Conservation (phyloP, 2,329 filamentous ascomycete species). For the Chaetomium globosum region DNA sequence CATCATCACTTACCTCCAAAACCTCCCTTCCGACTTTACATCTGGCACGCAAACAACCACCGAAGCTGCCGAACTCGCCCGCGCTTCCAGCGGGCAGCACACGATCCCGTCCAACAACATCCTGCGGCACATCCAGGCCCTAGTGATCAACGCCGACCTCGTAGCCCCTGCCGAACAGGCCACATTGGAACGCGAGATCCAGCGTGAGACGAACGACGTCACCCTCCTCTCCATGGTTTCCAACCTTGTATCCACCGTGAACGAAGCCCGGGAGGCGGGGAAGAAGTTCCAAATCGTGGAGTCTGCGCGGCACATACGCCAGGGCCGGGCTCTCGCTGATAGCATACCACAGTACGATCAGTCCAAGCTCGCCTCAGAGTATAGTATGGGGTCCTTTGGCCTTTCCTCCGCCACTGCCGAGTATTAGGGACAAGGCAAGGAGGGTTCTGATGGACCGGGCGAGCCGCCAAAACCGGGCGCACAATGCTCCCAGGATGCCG, state of each 20-base stretch:
- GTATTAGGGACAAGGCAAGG: not conserved
- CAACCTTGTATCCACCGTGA: slow-evolving; percentile 71
- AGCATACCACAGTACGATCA: slow-evolving; percentile 16
- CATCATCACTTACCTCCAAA: slow-evolving; percentile 74
- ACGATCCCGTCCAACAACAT: slow-evolving; percentile 66
- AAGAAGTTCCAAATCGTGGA: slow-evolving; percentile 71
- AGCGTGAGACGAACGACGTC: slow-evolving; percentile 82
- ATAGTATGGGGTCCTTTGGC: not conserved
- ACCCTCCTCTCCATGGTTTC: slow-evolving; percentile 75
- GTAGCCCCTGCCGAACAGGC: slow-evolving; percentile 70
- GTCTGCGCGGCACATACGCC: slow-evolving; percentile 25
- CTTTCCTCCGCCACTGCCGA: not conserved
- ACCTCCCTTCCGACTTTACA: slow-evolving; percentile 67
- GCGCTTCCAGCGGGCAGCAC: slow-evolving; percentile 41
- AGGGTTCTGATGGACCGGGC: not conserved
- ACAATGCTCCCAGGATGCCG: not conserved
- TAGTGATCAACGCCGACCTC: slow-evolving; percentile 80
- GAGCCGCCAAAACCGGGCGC: not conserved
- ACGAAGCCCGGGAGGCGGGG: slow-evolving; percentile 71
- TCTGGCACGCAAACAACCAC: slow-evolving; percentile 48
- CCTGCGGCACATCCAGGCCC: slow-evolving; percentile 83
- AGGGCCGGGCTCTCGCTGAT: slow-evolving; percentile 31
- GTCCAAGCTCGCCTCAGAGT: not conserved
- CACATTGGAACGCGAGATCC: slow-evolving; percentile 69
- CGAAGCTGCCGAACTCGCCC: slow-evolving; percentile 37